Percentiles rank a stretch among this genome's conserved stretches.
Conservation (phyloP, 163 green algal species). For the Chlamydomonas reinhardtii region DNA sequence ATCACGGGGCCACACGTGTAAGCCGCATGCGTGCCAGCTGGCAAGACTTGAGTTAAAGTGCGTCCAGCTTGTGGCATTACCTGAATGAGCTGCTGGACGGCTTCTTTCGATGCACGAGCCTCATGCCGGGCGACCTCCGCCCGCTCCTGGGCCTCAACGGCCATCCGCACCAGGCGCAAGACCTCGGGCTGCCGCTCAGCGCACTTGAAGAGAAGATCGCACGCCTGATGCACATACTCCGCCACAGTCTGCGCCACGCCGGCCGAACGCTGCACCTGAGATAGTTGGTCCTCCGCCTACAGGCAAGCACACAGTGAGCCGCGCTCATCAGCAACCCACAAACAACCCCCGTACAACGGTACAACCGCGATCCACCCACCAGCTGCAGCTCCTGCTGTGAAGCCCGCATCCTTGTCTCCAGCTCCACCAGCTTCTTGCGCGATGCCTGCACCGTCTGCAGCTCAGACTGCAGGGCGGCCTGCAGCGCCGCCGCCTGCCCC, state of each 20-base stretch:
- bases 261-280: not conserved
- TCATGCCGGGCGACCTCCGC: not conserved
- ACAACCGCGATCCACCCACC: not conserved
- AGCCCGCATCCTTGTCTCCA: not conserved
- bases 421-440: constrained; percentile 8
- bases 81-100: constrained; percentile 9
- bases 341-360: too few relatives aligned
- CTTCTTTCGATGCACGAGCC: not conserved
- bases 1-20: too few relatives aligned
- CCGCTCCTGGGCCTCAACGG: not conserved
- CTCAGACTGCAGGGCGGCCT: constrained; percentile 22
- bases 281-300: constrained; percentile 20
- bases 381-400: not conserved
- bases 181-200: constrained; percentile 16
- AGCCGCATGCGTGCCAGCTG: too few relatives aligned
- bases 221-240: constrained; percentile 23
- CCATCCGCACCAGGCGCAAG: not conserved
- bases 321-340: too few relatives aligned
- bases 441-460: not conserved
- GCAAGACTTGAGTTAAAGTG: too few relatives aligned
- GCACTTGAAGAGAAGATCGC: not conserved
- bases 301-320: too few relatives aligned
- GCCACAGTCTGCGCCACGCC: constrained; percentile 11
- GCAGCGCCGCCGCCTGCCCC: constrained; percentile 21
- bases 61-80: not conserved